Percentiles rank a stretch among this genome's conserved stretches.
These are phyloP conservation scores for Fulvia fulva DNA, from an alignment of 2,329 filamentous ascomycete genomes.

Conservation along the genomic window DNA sequence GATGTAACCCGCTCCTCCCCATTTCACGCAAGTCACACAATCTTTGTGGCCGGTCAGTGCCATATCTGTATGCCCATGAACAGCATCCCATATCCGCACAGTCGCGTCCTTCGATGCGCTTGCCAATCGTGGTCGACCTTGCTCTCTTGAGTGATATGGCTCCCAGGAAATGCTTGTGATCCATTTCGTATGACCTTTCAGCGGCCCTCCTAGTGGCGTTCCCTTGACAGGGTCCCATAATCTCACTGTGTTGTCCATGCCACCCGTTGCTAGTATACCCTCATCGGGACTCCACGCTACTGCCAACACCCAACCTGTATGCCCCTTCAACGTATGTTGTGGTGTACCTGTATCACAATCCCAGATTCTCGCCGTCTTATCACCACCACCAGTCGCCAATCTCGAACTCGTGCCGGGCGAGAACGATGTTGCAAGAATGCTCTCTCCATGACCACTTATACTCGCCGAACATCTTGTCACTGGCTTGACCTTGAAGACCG, in stretches of 20 bases:
- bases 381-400: slow-evolving; percentile 84
- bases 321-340: slow-evolving; percentile 77
- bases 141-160: slow-evolving; percentile 77
- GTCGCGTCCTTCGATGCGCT: slow-evolving; percentile 88
- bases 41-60: slow-evolving; percentile 85
- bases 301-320: slow-evolving; percentile 84
- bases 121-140: slow-evolving; percentile 72
- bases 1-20: slow-evolving; percentile 84
- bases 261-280: slow-evolving; percentile 75
- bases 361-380: slow-evolving; percentile 89
- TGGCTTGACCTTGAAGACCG: slow-evolving; percentile 87
- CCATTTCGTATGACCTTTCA: slow-evolving; percentile 87
- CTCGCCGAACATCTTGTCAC: slow-evolving; percentile 85
- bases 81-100: slow-evolving; percentile 79
- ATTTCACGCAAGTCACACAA: slow-evolving; percentile 84
- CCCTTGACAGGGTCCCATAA: slow-evolving; percentile 86
- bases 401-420: slow-evolving; percentile 72
- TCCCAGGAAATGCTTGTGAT: slow-evolving; percentile 88
- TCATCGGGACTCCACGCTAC: slow-evolving; percentile 86
- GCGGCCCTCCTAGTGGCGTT: slow-evolving; percentile 62
- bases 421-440: slow-evolving; percentile 82
- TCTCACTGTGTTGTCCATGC: slow-evolving; percentile 88
- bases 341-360: slow-evolving; percentile 92
- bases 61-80: slow-evolving; percentile 72
- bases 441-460: slow-evolving; percentile 86